Evolutionary conservation across 2,329 filamentous ascomycete genomes (phyloP).

Genomic region (Myriosclerotinia scirpicola): DNA sequence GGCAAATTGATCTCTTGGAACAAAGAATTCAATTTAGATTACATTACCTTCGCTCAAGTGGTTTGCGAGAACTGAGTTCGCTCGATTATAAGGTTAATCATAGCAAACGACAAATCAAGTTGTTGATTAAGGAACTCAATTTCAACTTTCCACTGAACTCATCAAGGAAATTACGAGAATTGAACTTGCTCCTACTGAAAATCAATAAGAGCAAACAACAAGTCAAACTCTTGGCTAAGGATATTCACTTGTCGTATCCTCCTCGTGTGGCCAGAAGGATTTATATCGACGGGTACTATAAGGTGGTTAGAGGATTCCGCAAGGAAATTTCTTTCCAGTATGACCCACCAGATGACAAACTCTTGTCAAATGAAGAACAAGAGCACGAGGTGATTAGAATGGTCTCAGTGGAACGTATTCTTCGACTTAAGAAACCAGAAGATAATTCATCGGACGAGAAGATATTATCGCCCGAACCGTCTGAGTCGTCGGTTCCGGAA

Average conservation of each 20-base stretch:
- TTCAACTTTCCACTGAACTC: conserved; percentile 3
- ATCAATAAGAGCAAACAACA: conserved; percentile 4
- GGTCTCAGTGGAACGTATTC: neutral
- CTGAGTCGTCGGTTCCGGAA: neutral
- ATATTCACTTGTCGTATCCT: conserved; percentile 7
- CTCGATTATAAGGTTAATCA: neutral
- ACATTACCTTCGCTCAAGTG: neutral
- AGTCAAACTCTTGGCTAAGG: conserved; percentile 4
- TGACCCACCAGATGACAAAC: neutral
- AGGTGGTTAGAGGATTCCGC: neutral
- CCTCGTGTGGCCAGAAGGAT: neutral
- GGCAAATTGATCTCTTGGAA: neutral
- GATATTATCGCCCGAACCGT: neutral
- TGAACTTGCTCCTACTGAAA: conserved; percentile 1
- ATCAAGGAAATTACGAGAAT: neutral
- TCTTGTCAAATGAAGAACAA: neutral
- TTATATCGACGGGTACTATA: neutral
- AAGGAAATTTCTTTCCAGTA: neutral
- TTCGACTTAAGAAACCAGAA: neutral
- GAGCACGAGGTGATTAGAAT: neutral
- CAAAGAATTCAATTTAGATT: neutral
- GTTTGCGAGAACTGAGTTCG: neutral
- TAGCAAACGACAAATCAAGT: neutral
- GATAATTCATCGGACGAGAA: neutral
- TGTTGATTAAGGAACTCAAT: neutral